Evolutionary conservation across 352 stramenopile genomes (phyloP), one percentile per base, ranked within the genome.

Genomic region (Pythium sukuiense): DNA sequence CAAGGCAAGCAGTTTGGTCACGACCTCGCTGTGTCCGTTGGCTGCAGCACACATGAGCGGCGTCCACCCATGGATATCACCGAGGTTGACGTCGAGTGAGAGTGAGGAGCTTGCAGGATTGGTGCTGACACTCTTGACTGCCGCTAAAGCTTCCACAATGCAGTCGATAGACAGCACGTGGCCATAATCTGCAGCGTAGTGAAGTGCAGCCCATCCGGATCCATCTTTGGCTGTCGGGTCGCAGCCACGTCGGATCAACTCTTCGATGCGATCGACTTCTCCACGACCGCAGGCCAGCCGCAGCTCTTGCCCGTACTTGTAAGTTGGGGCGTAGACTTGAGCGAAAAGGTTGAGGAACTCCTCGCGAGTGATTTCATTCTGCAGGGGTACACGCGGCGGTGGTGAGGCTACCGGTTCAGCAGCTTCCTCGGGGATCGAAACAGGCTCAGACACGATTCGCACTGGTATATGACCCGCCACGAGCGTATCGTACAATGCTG

Each of bases 291-390:
- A 88, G 0, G 76, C 78, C 0, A 88, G 45, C 2, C 85, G 79
- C 2, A 93, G 67, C 16, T 89, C 73, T 43, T 93, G 79, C 0
- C 85, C 82, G 45, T 77, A 91, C 61, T 91, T 91, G 70, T 88
- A 89, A 2, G 81, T 81, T 4, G 85, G 85, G 0, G 85, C 79
- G 59, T 89, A 90, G 16, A 88, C 61, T 1, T 80, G 52, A 12
- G 81, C 77, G 57, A 90, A 93, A 2, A 88, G 39, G 27, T 81
- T 89, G 1, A 90, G 55, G 27, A 89, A 71, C 49, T 80, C 79
- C 29, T 72, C 59, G 11, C 64, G 62, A 5, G 52, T 63, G 33
- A 80, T 67, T 58, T 63, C 55, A 26, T 71, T 63, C 3, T 11
- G 14, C 26, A 43, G 45, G 16, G 59, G 43, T 6, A 27, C 12